These are phyloP conservation scores for Coemansia sp. DNA, from an alignment of 192 early-diverging fungal species.

Conservation along the genomic window DNA sequence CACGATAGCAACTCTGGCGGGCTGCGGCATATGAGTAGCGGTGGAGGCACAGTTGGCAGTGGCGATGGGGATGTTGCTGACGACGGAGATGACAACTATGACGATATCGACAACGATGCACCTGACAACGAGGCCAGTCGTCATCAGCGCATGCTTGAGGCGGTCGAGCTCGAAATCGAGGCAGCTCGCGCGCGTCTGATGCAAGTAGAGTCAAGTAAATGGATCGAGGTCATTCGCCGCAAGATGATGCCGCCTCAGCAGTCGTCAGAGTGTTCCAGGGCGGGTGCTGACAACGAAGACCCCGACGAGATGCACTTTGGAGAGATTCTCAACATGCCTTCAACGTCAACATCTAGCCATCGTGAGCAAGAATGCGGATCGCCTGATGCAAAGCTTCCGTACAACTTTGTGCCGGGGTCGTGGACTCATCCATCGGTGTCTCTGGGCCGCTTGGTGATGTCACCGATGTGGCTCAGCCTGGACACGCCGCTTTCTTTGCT, in stretches of 20 bases:
- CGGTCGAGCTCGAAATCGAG: conserved; percentile 33
- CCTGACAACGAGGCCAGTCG: neutral
- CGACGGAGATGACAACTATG: conserved; percentile 18
- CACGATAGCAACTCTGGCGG: conserved; percentile 3
- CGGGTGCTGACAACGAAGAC: neutral
- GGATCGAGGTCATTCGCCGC: conserved; percentile 47
- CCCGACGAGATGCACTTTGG: conserved; percentile 30
- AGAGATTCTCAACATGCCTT: conserved; percentile 43
- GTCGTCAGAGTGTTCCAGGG: conserved; percentile 4
- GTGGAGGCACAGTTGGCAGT: conserved; percentile 5
- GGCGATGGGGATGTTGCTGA: neutral
- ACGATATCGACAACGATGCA: conserved; percentile 10
- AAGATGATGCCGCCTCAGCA: conserved; percentile 41
- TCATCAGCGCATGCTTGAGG: conserved; percentile 22
- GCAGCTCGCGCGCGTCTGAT: conserved; percentile 40
- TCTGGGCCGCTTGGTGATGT: conserved; percentile 44
- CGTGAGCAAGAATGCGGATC: conserved; percentile 26
- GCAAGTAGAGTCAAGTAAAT: conserved; percentile 42
- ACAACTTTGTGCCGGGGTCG: conserved; percentile 37
- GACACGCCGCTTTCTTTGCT: conserved; percentile 48
- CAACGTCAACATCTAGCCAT: neutral
- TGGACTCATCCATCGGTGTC: conserved; percentile 53
- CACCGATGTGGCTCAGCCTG: conserved; percentile 38
- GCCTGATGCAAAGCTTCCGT: conserved; percentile 25
- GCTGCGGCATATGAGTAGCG: conserved; percentile 9